These are phyloP conservation scores for Uronychia binucleata DNA, from an alignment of 73 alveolate species.

Conservation along the genomic window DNA sequence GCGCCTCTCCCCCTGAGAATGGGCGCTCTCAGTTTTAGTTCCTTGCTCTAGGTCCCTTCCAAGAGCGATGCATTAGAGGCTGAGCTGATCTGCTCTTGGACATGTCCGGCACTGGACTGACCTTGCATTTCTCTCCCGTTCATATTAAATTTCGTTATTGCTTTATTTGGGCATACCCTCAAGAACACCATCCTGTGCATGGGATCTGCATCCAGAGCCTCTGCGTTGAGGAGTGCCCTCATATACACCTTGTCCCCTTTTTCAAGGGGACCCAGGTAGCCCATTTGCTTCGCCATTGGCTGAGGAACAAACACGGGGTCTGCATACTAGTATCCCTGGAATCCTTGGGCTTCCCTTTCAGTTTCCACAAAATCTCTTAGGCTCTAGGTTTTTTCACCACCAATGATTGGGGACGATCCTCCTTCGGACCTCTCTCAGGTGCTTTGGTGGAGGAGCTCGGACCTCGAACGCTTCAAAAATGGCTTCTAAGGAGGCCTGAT, in stretches of 20 bases:
- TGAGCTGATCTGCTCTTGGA: not conserved
- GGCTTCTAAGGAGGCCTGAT: no score
- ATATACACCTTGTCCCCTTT: not conserved
- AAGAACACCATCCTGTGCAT: not conserved
- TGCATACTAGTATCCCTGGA: no score
- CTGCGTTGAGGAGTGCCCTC: not conserved
- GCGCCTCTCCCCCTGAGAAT: not conserved
- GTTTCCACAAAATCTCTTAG: no score
- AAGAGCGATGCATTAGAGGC: not conserved
- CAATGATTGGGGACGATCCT: no score
- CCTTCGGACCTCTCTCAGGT: no score
- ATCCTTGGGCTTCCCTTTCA: no score
- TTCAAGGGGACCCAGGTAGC: not conserved
- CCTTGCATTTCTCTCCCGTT: not conserved
- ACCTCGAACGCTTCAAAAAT: no score
- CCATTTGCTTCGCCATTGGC: not conserved
- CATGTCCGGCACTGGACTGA: not conserved
- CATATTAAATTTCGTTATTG: not conserved
- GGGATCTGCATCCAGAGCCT: not conserved
- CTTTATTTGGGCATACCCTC: not conserved
- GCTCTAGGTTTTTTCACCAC: no score
- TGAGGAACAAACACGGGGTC: no score
- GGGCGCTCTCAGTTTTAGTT: not conserved
- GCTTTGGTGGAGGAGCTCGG: no score
- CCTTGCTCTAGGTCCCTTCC: no score